These are phyloP conservation scores for Cytospora piceicola DNA, from an alignment of 2,329 filamentous ascomycete genomes.

Conservation along the genomic window DNA sequence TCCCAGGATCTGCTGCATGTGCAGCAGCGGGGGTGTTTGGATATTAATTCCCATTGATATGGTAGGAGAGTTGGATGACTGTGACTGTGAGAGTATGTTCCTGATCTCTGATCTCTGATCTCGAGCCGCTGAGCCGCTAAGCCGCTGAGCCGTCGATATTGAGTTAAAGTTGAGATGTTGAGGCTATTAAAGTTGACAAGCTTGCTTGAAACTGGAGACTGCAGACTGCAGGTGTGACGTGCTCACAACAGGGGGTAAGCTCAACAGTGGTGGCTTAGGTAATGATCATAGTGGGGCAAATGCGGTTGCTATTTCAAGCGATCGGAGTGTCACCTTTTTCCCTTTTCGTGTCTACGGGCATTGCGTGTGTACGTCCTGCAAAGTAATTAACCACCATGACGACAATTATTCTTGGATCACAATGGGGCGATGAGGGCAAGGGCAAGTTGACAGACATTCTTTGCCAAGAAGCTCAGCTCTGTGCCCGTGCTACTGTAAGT, in stretches of 20 bases:
- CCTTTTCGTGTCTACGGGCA: slow-evolving; percentile 33
- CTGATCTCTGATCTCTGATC: too few relatives aligned
- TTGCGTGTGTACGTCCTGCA: slow-evolving; percentile 28
- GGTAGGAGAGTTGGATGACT: too few relatives aligned
- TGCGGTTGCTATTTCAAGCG: slow-evolving; percentile 1
- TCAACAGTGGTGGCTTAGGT: neutral
- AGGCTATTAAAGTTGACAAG: too few relatives aligned
- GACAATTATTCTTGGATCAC: slow-evolving; percentile 62
- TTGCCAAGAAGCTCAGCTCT: slow-evolving; percentile 55
- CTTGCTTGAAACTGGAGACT: too few relatives aligned
- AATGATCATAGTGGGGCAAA: neutral
- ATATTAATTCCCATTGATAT: too few relatives aligned
- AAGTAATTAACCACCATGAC: slow-evolving; percentile 44
- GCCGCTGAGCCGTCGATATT: too few relatives aligned
- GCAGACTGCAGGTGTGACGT: too few relatives aligned
- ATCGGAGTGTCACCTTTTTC: slow-evolving; percentile 28
- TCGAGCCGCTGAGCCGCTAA: too few relatives aligned
- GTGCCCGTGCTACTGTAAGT: slow-evolving; percentile 56
- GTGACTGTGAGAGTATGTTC: too few relatives aligned
- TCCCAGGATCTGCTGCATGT: too few relatives aligned
- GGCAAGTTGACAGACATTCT: slow-evolving; percentile 65
- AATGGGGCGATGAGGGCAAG: slow-evolving; percentile 55
- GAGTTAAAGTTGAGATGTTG: too few relatives aligned
- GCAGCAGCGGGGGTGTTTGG: too few relatives aligned
- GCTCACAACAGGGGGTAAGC: neutral